Evolutionary conservation across 2,329 filamentous ascomycete species (phyloP).

Genomic region (Paecilomyces dactylethromorphus): DNA sequence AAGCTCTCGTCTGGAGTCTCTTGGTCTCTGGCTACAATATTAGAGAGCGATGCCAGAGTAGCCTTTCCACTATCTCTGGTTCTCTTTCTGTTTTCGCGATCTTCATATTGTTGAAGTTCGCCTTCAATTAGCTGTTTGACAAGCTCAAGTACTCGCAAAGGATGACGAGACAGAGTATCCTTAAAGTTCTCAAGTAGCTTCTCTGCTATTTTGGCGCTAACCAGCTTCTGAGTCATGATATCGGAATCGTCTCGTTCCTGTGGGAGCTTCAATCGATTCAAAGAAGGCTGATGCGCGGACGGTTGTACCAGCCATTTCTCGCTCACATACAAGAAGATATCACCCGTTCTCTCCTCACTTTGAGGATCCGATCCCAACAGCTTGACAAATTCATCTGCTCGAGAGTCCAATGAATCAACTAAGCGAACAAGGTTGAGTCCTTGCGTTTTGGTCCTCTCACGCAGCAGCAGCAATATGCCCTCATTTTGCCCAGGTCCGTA

Average conservation of each 20-base stretch:
- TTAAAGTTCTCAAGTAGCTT: slow-evolving; percentile 37
- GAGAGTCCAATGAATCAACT: slow-evolving; percentile 27
- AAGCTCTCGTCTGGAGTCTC: slow-evolving; percentile 5
- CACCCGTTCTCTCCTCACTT: slow-evolving; percentile 32
- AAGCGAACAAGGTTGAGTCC: slow-evolving; percentile 23
- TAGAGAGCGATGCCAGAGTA: slow-evolving; percentile 30
- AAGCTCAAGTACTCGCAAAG: slow-evolving; percentile 33
- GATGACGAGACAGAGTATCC: slow-evolving; percentile 33
- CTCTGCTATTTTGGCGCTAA: slow-evolving; percentile 36
- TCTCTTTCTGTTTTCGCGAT: slow-evolving; percentile 2
- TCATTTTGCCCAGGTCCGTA: slow-evolving; percentile 18
- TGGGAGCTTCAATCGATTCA: slow-evolving; percentile 8
- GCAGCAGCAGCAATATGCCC: slow-evolving; percentile 20
- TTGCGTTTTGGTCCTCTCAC: slow-evolving; percentile 9
- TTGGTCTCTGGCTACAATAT: slow-evolving; percentile 20
- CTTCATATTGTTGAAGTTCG: slow-evolving; percentile 18
- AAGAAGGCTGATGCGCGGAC: slow-evolving; percentile 4
- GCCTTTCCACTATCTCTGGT: slow-evolving; percentile 12
- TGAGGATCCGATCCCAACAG: slow-evolving; percentile 32
- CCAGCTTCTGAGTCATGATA: slow-evolving; percentile 27
- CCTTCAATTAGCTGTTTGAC: slow-evolving; percentile 36
- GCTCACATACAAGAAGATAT: slow-evolving; percentile 38
- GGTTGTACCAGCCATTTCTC: slow-evolving; percentile 33
- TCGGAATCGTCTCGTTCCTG: slow-evolving; percentile 16
- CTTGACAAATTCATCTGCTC: slow-evolving; percentile 30